These are phyloP conservation scores for Rutidosis leptorrhynchoides DNA, from an alignment of 129 eudicot species.

Conservation along the genomic window DNA sequence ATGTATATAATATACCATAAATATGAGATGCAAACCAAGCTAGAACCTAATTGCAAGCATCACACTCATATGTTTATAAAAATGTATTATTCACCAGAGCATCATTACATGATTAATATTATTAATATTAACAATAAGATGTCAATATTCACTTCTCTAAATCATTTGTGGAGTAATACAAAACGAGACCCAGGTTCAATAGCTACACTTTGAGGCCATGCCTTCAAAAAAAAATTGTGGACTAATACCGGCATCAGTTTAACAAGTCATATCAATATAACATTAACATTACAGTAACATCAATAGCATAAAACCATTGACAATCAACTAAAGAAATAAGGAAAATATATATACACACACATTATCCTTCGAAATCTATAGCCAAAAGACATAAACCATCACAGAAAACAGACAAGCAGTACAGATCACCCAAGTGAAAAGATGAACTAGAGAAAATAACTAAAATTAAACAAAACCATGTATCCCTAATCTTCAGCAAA, in stretches of 20 bases:
- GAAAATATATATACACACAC: neutral
- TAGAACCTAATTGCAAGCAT: neutral
- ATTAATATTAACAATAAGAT: no score
- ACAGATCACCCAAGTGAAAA: neutral
- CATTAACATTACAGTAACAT: neutral
- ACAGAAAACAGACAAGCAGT: neutral
- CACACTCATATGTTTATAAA: neutral
- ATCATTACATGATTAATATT: neutral
- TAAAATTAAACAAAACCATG: neutral
- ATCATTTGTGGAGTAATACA: no score
- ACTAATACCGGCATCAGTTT: neutral
- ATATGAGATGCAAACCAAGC: neutral
- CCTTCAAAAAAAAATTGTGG: no score
- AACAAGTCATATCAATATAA: neutral
- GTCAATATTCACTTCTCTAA: neutral
- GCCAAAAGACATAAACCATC: neutral
- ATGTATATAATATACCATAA: no score
- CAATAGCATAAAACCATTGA: neutral
- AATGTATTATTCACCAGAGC: neutral
- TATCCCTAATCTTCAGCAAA: neutral
- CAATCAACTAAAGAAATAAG: neutral
- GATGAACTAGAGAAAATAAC: neutral
- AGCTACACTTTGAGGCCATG: no score
- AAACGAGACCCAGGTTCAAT: no score
- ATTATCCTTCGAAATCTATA: neutral